phyloP scores from a whole-genome alignment of 2,329 filamentous ascomycete genomes.

The Hypoxylon sp. region DNA sequence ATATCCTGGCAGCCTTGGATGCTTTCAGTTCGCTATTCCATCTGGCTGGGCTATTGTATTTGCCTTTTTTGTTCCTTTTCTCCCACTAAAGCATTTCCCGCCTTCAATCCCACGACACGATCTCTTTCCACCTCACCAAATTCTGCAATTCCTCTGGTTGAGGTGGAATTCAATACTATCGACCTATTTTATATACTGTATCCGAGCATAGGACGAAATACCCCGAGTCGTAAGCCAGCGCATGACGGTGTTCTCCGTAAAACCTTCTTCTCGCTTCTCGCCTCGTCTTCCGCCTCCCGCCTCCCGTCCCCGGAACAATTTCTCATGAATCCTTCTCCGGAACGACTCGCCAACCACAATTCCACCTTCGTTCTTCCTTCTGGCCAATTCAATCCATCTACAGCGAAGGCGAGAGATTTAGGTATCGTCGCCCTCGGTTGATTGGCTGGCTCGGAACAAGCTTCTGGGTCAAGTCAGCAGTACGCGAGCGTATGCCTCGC shows the following conservation, averaged over 20 bases:
- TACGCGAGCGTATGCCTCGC: constrained; percentile 68
- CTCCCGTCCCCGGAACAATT: constrained; percentile 30
- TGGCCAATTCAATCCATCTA: constrained; percentile 17
- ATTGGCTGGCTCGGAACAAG: constrained; percentile 58
- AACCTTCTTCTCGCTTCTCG: constrained; percentile 13
- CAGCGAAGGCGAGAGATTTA: constrained; percentile 19
- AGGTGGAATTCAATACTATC: constrained; percentile 7
- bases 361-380: constrained; percentile 16
- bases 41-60: constrained; percentile 17
- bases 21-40: constrained; percentile 30
- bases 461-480: constrained; percentile 58
- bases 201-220: not conserved
- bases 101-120: constrained; percentile 37
- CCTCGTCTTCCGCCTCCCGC: not conserved
- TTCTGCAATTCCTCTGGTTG: constrained; percentile 7
- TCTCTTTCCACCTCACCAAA: constrained; percentile 22
- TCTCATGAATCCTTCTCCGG: constrained; percentile 37
- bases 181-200: constrained; percentile 17
- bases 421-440: constrained; percentile 45
- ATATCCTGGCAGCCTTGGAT: constrained; percentile 21
- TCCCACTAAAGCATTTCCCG: constrained; percentile 39
- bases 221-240: constrained; percentile 9
- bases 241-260: constrained; percentile 23
- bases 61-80: constrained; percentile 34
- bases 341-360: constrained; percentile 14